A percentile compares a stretch with the other conserved stretches of the same genome.
phyloP scores from a whole-genome alignment of 345 rosid species.

The Balakata baccata region DNA sequence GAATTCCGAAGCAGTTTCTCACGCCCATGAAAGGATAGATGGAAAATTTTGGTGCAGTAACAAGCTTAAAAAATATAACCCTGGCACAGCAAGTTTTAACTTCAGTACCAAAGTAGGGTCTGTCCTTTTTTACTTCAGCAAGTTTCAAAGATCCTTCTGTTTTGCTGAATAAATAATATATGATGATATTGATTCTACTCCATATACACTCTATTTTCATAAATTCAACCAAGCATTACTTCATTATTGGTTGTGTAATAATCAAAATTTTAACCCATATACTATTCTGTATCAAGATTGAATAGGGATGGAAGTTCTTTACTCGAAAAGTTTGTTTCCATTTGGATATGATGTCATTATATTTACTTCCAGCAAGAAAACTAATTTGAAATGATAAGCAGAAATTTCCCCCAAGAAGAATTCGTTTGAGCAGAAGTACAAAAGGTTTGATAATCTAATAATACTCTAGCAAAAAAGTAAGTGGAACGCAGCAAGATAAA shows the following conservation, averaged over 20 bases:
- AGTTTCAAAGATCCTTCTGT: background rate
- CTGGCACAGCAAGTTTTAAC: no score
- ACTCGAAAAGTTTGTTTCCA: background rate
- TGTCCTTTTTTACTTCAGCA: no score
- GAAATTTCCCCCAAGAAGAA: background rate
- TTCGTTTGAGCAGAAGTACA: background rate
- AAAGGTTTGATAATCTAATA: background rate
- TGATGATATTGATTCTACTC: background rate
- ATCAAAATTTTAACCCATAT: background rate
- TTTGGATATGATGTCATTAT: background rate
- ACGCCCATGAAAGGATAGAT: background rate
- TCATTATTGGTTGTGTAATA: background rate
- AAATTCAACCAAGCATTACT: background rate
- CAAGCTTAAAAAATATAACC: no score
- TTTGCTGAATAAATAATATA: background rate
- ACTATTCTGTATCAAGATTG: background rate
- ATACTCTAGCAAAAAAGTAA: background rate
- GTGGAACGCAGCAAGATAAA: background rate
- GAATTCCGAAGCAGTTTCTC: background rate
- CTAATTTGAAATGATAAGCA: background rate
- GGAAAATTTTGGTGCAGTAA: no score
- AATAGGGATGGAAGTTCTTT: background rate
- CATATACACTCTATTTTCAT: background rate
- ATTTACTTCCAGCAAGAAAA: background rate
- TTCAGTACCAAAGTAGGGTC: no score